Evolutionary conservation across 768 basidiomycete genomes (phyloP), one percentile per base, ranked within the genome.

Genomic region (Gloeopeniophorella convolvens): DNA sequence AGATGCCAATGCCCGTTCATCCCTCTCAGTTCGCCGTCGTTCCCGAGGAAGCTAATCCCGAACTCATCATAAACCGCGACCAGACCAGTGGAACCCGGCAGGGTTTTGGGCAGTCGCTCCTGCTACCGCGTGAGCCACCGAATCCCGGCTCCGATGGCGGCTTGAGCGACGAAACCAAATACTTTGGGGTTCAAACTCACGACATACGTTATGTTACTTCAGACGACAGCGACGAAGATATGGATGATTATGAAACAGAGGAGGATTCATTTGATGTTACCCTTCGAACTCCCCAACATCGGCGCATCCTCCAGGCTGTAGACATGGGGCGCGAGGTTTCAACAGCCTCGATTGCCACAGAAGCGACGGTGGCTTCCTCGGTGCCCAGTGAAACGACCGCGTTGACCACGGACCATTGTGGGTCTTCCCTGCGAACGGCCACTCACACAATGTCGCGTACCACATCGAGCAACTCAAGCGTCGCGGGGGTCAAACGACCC

Each of bases 101-200:
- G 82, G 82, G 68, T 85, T 86, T 85, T 85, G 72, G 63, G 55
- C 62, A 62, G 78, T 79, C 75, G 83, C 82, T 84, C 82, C 74
- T 71, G 79, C 75, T 68, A 63, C 76, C 70, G 65, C 77, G 72
- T 75, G 76, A 79, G 75, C 74, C 72, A 33, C 63, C 65, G 63
- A 73, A 77, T 72, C 74, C 78, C 73, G 70, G 75, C 76, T 76
- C 72, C 66, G 76, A 70, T 66, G 65, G 68, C 62, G 70, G 66
- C 78, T 74, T 71, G 79, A 82, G 82, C 81, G 80, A 82, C 75
- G 64, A 59, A 50, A 67, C 52, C 59, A 56, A 52, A 47, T 46
- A 53, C 43, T 41, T 58, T 32, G 75, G 77, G 77, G 75, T 74
- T 70, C 65, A 67, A 50, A 40, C 48, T 20, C 31, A 49, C 48